Percentiles rank a stretch among this genome's conserved stretches.
phyloP scores from a whole-genome alignment of 148 eudicot genomes.

The Rhododendron williamsianum region DNA sequence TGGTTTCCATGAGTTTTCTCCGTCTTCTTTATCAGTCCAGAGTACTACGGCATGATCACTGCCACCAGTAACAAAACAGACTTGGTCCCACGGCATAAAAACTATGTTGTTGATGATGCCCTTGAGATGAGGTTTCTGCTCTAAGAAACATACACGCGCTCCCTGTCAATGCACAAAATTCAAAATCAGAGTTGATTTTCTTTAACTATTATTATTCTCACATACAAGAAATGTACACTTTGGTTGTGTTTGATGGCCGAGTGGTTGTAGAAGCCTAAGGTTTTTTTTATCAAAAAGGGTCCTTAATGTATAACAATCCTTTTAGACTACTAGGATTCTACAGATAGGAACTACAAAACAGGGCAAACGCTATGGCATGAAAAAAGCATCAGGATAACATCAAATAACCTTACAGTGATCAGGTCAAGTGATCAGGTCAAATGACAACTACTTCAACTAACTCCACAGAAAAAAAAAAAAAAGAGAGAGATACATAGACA shows the following conservation, averaged over 20 bases:
- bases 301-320: background rate
- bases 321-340: background rate
- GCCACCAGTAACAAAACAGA: conserved; percentile 74
- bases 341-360: background rate
- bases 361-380: background rate
- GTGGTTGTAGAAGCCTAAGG: background rate
- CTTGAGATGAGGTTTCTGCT: conserved; percentile 78
- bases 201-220: background rate
- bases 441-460: background rate
- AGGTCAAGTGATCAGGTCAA: background rate
- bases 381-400: background rate
- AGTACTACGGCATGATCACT: conserved; percentile 89
- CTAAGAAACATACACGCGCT: conserved; percentile 62
- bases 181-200: background rate
- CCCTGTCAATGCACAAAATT: conserved; percentile 34
- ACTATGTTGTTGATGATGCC: conserved; percentile 79
- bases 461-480: background rate
- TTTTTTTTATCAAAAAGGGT: background rate
- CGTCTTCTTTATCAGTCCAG: conserved; percentile 66
- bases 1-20: conserved; percentile 64
- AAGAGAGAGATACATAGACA: background rate
- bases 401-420: background rate
- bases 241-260: background rate
- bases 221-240: background rate
- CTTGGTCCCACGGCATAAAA: conserved; percentile 91